Conservation (phyloP, 306 rosid genomes). For the Pyrus communis region DNA sequence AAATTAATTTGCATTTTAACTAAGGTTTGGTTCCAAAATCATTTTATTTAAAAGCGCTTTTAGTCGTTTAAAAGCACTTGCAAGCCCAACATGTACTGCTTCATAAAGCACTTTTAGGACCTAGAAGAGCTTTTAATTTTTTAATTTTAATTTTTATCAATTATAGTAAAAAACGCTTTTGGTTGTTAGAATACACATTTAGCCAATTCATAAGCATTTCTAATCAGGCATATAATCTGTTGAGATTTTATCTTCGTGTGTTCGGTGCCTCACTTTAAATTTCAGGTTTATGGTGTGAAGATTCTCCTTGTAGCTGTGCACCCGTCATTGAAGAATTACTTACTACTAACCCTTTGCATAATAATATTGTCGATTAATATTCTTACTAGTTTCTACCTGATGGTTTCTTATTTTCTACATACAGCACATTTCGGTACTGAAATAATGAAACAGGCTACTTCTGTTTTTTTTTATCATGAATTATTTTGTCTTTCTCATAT, state of each 20-base stretch:
- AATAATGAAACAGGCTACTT: neutral
- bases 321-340: neutral
- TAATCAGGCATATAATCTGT: too few species aligned
- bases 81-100: too few species aligned
- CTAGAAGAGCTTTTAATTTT: too few species aligned
- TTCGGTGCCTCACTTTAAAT: neutral
- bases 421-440: neutral
- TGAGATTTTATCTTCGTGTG: neutral
- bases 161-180: too few species aligned
- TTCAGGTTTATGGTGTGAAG: neutral
- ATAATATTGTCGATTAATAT: neutral
- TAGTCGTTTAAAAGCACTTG: too few species aligned
- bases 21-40: too few species aligned
- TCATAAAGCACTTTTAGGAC: too few species aligned
- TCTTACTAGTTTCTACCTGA: neutral
- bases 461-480: constrained; percentile 1
- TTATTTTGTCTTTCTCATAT: neutral
- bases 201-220: too few species aligned
- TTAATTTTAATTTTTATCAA: too few species aligned
- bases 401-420: neutral
- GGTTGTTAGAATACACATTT: too few species aligned
- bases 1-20: too few species aligned
- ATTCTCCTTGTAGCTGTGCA: neutral
- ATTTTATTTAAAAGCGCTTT: too few species aligned
- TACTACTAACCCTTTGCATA: neutral